phyloP scores from a whole-genome alignment of 1,284 basidiomycete genomes.

The Ganoderma boninense region DNA sequence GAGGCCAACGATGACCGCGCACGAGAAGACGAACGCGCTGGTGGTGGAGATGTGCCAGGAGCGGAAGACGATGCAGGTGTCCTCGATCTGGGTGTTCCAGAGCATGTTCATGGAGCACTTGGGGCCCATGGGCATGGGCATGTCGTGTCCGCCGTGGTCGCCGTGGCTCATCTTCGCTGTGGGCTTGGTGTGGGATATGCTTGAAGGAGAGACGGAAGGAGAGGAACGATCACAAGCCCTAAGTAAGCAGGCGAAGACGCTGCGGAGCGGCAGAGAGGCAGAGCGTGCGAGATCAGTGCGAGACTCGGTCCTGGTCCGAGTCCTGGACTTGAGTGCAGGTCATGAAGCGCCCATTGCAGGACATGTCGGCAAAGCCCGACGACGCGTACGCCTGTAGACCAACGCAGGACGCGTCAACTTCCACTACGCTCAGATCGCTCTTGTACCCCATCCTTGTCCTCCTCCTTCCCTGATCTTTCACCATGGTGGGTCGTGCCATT shows the following conservation, averaged over 20 bases:
- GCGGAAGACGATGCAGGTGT: conserved; percentile 80
- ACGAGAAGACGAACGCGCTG: conserved; percentile 65
- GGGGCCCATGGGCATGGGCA: conserved; percentile 48
- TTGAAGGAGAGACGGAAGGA: not conserved
- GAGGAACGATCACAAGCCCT: not conserved
- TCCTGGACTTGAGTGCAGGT: too few species aligned
- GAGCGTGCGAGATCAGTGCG: not conserved
- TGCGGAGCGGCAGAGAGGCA: not conserved
- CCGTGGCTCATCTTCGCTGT: conserved; percentile 50
- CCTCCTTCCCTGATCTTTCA: conserved; percentile 36
- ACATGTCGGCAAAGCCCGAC: conserved; percentile 30
- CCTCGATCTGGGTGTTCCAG: conserved; percentile 75
- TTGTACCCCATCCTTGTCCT: conserved; percentile 15
- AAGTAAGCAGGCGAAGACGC: not conserved
- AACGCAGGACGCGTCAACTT: conserved; percentile 42
- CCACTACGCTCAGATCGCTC: conserved; percentile 22
- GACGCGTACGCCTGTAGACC: conserved; percentile 40
- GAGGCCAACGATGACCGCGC: conserved; percentile 66
- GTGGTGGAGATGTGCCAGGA: conserved; percentile 76
- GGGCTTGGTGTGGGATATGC: not conserved
- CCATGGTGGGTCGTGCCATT: conserved; percentile 43
- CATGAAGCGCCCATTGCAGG: not conserved
- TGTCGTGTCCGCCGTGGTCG: conserved; percentile 58
- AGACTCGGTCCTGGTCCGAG: not conserved
- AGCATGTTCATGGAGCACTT: conserved; percentile 36